Conservation (phyloP, 768 basidiomycete genomes). For the Solioccasus polychromus region DNA sequence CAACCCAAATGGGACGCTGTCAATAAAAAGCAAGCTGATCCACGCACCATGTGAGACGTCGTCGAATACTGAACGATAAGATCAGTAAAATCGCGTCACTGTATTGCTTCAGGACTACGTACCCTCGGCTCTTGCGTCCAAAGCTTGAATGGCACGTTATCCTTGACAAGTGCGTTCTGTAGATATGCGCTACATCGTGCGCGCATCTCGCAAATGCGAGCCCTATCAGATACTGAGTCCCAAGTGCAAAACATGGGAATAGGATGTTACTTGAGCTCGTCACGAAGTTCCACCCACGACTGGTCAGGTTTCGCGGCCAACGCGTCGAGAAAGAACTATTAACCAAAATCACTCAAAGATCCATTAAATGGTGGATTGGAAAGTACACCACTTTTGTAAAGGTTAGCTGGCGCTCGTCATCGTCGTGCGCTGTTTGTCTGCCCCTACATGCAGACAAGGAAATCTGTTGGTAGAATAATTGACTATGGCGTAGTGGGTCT, state of each 20-base stretch:
- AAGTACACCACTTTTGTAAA: slow-evolving; percentile 6
- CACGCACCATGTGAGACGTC: slow-evolving; percentile 2
- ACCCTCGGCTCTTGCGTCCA: slow-evolving; percentile 6
- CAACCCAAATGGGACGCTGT: too few species aligned
- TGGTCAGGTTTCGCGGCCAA: not conserved
- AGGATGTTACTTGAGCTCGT: not conserved
- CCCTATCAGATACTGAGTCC: not conserved
- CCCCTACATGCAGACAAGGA: slow-evolving; percentile 8
- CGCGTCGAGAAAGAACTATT: not conserved
- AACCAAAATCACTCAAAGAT: not conserved
- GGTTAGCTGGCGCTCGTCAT: slow-evolving; percentile 1
- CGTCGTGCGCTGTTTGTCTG: slow-evolving; percentile 1
- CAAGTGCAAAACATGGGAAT: not conserved
- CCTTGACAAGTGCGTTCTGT: not conserved
- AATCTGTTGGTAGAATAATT: not conserved
- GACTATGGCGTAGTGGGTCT: not conserved
- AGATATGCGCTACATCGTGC: not conserved
- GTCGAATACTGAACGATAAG: not conserved
- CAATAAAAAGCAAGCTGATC: too few species aligned
- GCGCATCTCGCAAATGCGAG: not conserved
- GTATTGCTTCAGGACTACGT: too few species aligned
- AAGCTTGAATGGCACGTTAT: not conserved
- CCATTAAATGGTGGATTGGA: not conserved
- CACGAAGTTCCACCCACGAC: slow-evolving; percentile 1
- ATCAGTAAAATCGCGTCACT: not conserved